phyloP scores from a whole-genome alignment of 306 rosid genomes.

The Lupinus albus region DNA sequence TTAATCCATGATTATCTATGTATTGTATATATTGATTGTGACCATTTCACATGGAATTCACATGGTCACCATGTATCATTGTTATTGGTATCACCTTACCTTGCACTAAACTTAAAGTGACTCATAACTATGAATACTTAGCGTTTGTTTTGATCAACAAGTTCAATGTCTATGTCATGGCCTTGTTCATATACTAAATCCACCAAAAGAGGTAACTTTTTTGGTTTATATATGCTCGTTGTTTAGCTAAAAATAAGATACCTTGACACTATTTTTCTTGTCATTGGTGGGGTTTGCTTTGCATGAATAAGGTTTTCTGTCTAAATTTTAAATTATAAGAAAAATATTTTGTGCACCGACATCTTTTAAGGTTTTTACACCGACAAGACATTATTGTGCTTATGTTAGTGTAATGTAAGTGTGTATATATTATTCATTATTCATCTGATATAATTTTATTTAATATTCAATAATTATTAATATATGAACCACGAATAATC shows the following conservation, averaged over 20 bases:
- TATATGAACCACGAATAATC: too few relatives aligned
- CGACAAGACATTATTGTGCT: too few relatives aligned
- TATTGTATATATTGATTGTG: too few relatives aligned
- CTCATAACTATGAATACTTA: slow-evolving; percentile 40
- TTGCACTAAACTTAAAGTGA: slow-evolving; percentile 34
- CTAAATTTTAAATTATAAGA: slow-evolving; percentile 17
- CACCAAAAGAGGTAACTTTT: slow-evolving; percentile 45
- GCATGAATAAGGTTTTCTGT: slow-evolving; percentile 44
- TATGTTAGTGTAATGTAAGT: too few relatives aligned
- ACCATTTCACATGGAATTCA: slow-evolving; percentile 55
- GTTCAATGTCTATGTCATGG: slow-evolving; percentile 30
- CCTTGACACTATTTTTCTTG: slow-evolving; percentile 28
- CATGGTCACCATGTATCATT: slow-evolving; percentile 49
- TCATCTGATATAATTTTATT: too few relatives aligned
- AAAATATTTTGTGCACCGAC: too few relatives aligned
- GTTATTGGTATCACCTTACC: slow-evolving; percentile 42
- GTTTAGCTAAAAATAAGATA: slow-evolving; percentile 69
- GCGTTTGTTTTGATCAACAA: slow-evolving; percentile 51
- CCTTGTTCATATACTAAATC: slow-evolving; percentile 33
- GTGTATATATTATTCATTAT: too few relatives aligned
- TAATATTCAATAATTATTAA: too few relatives aligned
- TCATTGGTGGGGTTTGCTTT: slow-evolving; percentile 29
- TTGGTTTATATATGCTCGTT: slow-evolving; percentile 44
- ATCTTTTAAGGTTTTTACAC: too few relatives aligned
- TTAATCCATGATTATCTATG: too few relatives aligned